Base-by-base conservation (phyloP, 805 yeast genomes). In the Kodamaea neixiangensis region DNA sequence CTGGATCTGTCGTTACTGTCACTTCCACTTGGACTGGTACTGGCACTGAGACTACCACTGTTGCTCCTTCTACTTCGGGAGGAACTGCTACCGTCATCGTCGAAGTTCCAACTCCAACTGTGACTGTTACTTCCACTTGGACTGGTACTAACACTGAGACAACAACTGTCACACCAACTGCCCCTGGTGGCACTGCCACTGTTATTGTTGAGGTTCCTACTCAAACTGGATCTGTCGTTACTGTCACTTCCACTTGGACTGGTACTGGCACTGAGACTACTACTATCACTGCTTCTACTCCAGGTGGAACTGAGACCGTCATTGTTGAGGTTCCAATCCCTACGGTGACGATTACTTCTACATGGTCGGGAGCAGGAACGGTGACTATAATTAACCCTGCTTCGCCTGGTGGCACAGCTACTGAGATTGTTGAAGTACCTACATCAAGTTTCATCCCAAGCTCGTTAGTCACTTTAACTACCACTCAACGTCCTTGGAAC, bases 41-140 rank as follows among this genome's bases (percentile, higher is more conserved):
- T 5, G 14, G 20, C 13, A 49, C 55, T 3, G 20, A 46, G 3
- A 51, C 55, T 11, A n/a, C 19, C 52, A 46, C 44, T 37, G 4
- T 40, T 3, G 19, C 17, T 18, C 46, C 59, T 18, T 13, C 43
- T 18, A 19, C 31, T 19, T 10, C 39, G 13, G 51, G 50, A 41
- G 51, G 42, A 3, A 54, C 42, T n/a, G 54, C 29, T n/a, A 52
- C 63, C 7, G 58, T 57, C 2, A 20, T 49, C 1, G 52, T 59
- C 5, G 53, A 52, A 9, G 49, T 50, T 15, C 59, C 60, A 11
- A 40, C 35, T 6, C 47, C 56, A 13, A 47, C 53, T 9, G 19
- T 11, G 5, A 47, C 49, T 5, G 18, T 25, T 10, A 46, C 43
- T 15, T 44, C n/a, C 18, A 44, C 47, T 10, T 44, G 47, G 47